Conservation (phyloP, 768 basidiomycete species). For the Suillus subluteus region DNA sequence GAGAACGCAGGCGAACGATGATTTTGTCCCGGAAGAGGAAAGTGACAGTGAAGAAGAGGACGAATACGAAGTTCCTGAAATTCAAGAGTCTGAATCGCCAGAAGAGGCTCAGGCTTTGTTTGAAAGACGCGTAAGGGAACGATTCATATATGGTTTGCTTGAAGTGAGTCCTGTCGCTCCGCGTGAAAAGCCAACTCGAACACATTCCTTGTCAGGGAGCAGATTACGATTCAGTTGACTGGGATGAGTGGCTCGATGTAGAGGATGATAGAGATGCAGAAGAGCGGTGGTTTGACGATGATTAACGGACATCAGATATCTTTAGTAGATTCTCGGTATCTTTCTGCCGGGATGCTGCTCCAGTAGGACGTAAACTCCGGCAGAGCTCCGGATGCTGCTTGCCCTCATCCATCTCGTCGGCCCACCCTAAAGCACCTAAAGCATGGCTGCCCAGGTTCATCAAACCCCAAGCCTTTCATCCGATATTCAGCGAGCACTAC, state of each 20-base stretch:
- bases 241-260: conserved; percentile 70
- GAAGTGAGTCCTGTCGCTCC: conserved; percentile 50
- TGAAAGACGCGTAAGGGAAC: conserved; percentile 64
- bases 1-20: conserved; percentile 43
- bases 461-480: conserved; percentile 34
- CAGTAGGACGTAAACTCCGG: conserved; percentile 6
- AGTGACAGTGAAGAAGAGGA: conserved; percentile 44
- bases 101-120: conserved; percentile 57
- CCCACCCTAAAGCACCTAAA: conserved; percentile 43
- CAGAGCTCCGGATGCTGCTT: conserved; percentile 28
- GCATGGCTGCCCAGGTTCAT: conserved; percentile 25
- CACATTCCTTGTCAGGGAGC: conserved; percentile 47
- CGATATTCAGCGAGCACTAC: conserved; percentile 54
- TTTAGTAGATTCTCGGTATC: conserved; percentile 24
- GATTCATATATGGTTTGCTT: conserved; percentile 75
- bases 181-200: conserved; percentile 11
- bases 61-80: conserved; percentile 20
- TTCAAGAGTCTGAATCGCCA: conserved; percentile 42
- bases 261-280: conserved; percentile 64
- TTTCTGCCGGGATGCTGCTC: conserved; percentile 9
- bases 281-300: conserved; percentile 77
- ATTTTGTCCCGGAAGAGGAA: conserved; percentile 68
- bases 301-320: conserved; percentile 5
- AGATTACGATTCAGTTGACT: conserved; percentile 74
- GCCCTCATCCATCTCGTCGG: conserved; percentile 43